Conservation (phyloP, 768 basidiomycete genomes). For the Leccinum boreale region DNA sequence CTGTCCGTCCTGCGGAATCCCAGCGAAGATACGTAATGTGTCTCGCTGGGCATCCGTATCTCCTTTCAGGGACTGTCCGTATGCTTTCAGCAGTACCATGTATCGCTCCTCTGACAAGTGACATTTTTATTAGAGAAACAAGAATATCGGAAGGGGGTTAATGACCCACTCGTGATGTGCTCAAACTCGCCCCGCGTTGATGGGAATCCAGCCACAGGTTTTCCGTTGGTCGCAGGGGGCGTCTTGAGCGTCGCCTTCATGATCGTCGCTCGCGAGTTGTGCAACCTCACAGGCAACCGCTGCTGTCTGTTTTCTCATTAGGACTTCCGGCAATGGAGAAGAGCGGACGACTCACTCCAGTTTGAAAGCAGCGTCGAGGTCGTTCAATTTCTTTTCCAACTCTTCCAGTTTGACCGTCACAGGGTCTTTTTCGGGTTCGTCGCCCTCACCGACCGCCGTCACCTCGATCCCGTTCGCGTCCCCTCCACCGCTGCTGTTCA, state of each 20-base stretch:
- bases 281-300: slow-evolving; percentile 35
- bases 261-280: slow-evolving; percentile 33
- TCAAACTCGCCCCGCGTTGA: slow-evolving; percentile 41
- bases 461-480: background rate
- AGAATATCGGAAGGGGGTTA: too few relatives aligned
- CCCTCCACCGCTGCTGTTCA: background rate
- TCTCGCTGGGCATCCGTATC: slow-evolving; percentile 41
- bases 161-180: slow-evolving; percentile 39
- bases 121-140: background rate
- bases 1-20: slow-evolving; percentile 30
- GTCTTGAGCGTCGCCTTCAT: slow-evolving; percentile 33
- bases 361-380: slow-evolving; percentile 27
- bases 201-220: slow-evolving; percentile 36
- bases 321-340: too few relatives aligned
- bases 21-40: slow-evolving; percentile 35
- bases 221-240: slow-evolving; percentile 32
- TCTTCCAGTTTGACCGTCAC: slow-evolving; percentile 26
- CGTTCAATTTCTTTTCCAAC: slow-evolving; percentile 36
- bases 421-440: slow-evolving; percentile 30
- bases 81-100: slow-evolving; percentile 35
- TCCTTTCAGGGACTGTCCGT: slow-evolving; percentile 34
- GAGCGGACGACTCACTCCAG: slow-evolving; percentile 29
- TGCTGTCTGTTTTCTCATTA: slow-evolving; percentile 27
- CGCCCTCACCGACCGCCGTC: slow-evolving; percentile 17
- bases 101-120: slow-evolving; percentile 39